Evolutionary conservation across 495 filamentous ascomycete species (phyloP).

Genomic region (Penicillium pancosmium): DNA sequence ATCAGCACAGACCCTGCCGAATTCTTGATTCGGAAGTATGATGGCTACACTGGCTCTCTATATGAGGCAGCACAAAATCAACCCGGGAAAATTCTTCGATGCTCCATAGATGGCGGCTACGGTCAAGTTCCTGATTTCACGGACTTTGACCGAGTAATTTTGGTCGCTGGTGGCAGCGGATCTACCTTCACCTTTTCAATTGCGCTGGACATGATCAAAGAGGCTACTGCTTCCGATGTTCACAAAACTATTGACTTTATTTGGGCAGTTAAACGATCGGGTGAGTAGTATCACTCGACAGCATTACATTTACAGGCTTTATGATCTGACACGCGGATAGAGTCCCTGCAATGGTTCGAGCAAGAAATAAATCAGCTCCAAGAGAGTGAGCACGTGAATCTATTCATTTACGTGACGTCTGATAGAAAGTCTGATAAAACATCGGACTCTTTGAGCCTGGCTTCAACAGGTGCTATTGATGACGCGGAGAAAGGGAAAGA

Average conservation of each 20-base stretch:
- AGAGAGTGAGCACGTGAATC: constrained; percentile 7
- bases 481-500: constrained; percentile 14
- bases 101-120: constrained; percentile 61
- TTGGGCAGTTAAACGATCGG: constrained; percentile 15
- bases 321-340: not conserved
- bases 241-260: constrained; percentile 24
- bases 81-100: constrained; percentile 48
- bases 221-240: not conserved
- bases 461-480: not conserved
- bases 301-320: not conserved
- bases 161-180: constrained; percentile 62
- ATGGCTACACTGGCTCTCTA: constrained; percentile 60
- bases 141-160: constrained; percentile 57
- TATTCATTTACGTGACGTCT: constrained; percentile 14
- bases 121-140: constrained; percentile 59
- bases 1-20: constrained; percentile 50
- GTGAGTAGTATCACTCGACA: not conserved
- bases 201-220: constrained; percentile 17
- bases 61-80: constrained; percentile 51
- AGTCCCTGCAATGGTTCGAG: constrained; percentile 20
- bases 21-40: constrained; percentile 56
- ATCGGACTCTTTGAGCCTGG: constrained; percentile 1
- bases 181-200: constrained; percentile 52
- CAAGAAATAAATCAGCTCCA: constrained; percentile 19
- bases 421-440: not conserved